Evolutionary conservation across 1,284 basidiomycete genomes (phyloP).

Genomic region (Rhodofomes roseus): DNA sequence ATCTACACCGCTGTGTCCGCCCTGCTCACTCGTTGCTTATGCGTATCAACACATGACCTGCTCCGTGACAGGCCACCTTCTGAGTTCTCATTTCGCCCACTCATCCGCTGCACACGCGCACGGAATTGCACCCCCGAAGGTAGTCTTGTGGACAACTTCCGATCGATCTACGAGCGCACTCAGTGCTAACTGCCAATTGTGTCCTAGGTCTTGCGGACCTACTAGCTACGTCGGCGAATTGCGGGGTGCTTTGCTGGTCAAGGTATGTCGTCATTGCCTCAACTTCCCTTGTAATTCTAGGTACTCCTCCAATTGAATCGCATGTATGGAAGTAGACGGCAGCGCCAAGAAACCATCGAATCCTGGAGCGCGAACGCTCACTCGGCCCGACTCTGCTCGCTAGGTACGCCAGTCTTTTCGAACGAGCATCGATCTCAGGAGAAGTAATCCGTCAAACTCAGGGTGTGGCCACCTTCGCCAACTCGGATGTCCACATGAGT

Average conservation of each 20-base stretch:
- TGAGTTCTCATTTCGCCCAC: not conserved
- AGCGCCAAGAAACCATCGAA: not conserved
- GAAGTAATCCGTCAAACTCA: too few relatives aligned
- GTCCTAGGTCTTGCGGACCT: not conserved
- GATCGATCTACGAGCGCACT: not conserved
- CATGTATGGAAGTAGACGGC: not conserved
- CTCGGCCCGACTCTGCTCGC: not conserved
- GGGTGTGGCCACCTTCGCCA: too few relatives aligned
- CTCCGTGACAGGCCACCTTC: not conserved
- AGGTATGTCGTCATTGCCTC: not conserved
- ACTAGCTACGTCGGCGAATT: not conserved
- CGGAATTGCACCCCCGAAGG: not conserved
- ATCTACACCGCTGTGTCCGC: not conserved
- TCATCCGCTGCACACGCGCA: not conserved
- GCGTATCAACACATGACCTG: not conserved
- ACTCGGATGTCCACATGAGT: too few relatives aligned
- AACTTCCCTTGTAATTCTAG: too few relatives aligned
- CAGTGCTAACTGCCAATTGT: not conserved
- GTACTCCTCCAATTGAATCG: not conserved
- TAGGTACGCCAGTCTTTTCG: not conserved
- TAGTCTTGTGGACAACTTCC: not conserved
- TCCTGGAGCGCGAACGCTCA: too few relatives aligned
- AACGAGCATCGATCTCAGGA: too few relatives aligned
- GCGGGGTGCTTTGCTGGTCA: not conserved
- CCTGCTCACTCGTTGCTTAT: not conserved